Conservation (phyloP, 148 eudicot genomes). For the Rhododendron simsii region DNA sequence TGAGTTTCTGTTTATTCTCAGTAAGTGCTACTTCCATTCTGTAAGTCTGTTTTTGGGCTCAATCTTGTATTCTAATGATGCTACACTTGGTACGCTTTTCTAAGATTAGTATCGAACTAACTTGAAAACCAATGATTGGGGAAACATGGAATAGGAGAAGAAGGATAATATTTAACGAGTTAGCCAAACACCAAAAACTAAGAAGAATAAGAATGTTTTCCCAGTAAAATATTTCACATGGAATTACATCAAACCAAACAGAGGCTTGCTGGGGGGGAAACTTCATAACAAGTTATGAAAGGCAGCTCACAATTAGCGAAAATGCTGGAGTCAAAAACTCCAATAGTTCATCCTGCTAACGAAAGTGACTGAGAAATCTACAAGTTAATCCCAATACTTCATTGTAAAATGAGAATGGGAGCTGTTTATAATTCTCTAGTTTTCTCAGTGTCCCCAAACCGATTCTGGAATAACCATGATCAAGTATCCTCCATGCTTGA, state of each 20-base stretch:
- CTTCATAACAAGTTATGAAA: background rate
- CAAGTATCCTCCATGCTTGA: background rate
- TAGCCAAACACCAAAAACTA: no score
- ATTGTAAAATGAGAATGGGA: background rate
- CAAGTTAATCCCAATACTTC: background rate
- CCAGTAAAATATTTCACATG: no score
- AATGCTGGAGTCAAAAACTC: background rate
- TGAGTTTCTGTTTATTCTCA: no score
- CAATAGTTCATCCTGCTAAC: background rate
- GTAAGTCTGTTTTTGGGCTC: no score
- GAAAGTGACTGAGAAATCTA: background rate
- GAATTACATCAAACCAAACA: no score
- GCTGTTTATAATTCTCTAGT: background rate
- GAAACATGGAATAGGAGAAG: background rate
- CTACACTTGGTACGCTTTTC: no score
- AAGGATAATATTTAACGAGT: background rate
- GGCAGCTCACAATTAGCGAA: background rate
- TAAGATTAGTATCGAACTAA: background rate
- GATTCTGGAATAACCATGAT: background rate
- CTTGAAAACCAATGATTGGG: background rate
- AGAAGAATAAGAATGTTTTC: no score
- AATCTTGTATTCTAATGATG: no score
- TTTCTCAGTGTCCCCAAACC: background rate
- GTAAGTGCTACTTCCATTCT: no score
- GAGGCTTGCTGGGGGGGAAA: no score